phyloP scores from a whole-genome alignment of 176 grass and related monocot species.

The Cocos nucifera region DNA sequence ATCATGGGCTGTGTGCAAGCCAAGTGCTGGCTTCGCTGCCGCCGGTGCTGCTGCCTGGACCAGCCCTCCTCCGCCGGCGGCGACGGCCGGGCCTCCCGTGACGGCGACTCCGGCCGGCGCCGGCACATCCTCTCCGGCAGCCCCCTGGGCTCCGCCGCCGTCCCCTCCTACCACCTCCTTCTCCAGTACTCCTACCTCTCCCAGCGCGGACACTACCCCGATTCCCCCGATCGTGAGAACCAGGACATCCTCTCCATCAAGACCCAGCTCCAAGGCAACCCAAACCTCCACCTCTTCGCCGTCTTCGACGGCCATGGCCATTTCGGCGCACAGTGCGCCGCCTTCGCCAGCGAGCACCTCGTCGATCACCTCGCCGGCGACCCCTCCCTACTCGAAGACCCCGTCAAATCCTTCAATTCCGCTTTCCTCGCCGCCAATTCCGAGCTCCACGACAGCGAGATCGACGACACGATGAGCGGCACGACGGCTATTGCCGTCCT shows the following conservation, averaged over 20 bases:
- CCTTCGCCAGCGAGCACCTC: conserved; percentile 60
- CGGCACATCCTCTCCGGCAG: neutral
- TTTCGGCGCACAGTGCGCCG: conserved; percentile 48
- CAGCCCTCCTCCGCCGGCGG: too few relatives aligned
- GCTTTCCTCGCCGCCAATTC: conserved; percentile 50
- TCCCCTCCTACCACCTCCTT: conserved; percentile 43
- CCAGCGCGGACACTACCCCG: conserved; percentile 64
- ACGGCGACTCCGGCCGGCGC: neutral
- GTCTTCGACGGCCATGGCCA: conserved; percentile 92
- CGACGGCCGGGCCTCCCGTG: too few relatives aligned
- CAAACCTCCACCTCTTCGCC: conserved; percentile 75
- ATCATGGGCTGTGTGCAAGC: conserved; percentile 67
- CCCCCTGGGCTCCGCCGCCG: conserved; percentile 24
- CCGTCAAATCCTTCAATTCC: conserved; percentile 34
- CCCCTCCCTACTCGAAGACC: conserved; percentile 27
- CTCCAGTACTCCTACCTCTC: conserved; percentile 65
- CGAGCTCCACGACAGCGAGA: conserved; percentile 58
- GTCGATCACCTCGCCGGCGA: conserved; percentile 30
- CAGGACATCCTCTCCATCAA: conserved; percentile 63
- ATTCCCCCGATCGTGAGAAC: conserved; percentile 57
- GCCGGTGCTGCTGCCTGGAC: neutral
- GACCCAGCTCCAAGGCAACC: conserved; percentile 48
- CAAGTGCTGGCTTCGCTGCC: conserved; percentile 47
- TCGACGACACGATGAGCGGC: conserved; percentile 93
- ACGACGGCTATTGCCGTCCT: conserved; percentile 85